Evolutionary conservation across 2,329 filamentous ascomycete species (phyloP), one percentile per base, ranked within the genome.

Genomic region (Niveomyces coronatus): DNA sequence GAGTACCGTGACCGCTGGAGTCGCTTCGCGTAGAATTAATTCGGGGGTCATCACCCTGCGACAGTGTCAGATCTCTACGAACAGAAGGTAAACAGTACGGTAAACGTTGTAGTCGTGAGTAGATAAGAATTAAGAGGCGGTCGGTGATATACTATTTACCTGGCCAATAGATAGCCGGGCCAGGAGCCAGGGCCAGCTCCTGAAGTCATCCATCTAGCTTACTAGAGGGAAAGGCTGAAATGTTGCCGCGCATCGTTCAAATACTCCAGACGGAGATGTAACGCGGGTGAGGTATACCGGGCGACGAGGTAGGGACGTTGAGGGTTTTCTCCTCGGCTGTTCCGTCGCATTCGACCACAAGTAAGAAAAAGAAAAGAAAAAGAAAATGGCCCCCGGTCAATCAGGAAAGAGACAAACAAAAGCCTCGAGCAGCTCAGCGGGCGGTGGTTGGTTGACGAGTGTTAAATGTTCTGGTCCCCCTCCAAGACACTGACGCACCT

Each of bases 21-120:
- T 55, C 57, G 31, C 60, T 49, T 32, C 58, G 54, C 26, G 47
- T 49, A 19, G 60, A 55, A 30, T 60, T 60, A 26, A 56, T 47
- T 15, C 60, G 53, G 15, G 57, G 52, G 37, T 63, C 60, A n/a
- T 49, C 44, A 17, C 42, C 32, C 35, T 42, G 36, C 11, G 26
- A 8, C 6, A 5, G 13, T n/a, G n/a, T n/a, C n/a, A n/a, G n/a
- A n/a, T n/a, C n/a, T n/a, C n/a, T n/a, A n/a, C n/a, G n/a, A n/a
- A n/a, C n/a, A n/a, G n/a, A n/a, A n/a, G n/a, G n/a, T n/a, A n/a
- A n/a, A n/a, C n/a, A n/a, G n/a, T n/a, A n/a, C n/a, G n/a, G n/a
- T n/a, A n/a, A n/a, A n/a, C n/a, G n/a, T n/a, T n/a, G n/a, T n/a
- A n/a, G n/a, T n/a, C n/a, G n/a, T n/a, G n/a, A n/a, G n/a, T n/a